Base-by-base conservation (phyloP, 352 stramenopile species). In the Globisporangium nodosum region DNA sequence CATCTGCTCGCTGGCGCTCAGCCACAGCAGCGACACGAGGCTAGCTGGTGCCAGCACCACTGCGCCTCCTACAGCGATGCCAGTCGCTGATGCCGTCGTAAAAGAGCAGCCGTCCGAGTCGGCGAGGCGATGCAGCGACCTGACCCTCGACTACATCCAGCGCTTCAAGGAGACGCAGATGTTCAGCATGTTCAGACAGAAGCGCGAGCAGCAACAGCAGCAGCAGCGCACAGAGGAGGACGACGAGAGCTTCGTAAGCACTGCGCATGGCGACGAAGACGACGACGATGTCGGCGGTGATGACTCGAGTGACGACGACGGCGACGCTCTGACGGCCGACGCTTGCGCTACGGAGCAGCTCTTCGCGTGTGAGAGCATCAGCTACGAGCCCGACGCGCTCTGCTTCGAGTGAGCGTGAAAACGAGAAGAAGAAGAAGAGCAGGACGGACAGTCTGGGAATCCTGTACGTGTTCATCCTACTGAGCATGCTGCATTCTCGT, bases 131-230 rank as follows among this genome's bases (percentile, higher is more conserved):
- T 86, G 64, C 35, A 85, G 78, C 53, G 71, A 83, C 24, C 71
- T 79, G 43, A 71, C 84, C 11, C 62, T 61, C 2, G 77, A 87
- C 33, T 91, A 87, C 49, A 76, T 91, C 30, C 66, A 63, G 7
- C 68, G 78, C 3, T 88, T 93, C 48, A 78, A 85, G 48, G 70
- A 82, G 48, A 93, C 84, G 18, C 84, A 93, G 69, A 93, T 93
- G 84, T 93, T 89, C 58, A 90, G 77, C 55, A 84, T 86, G 67
- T 88, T 88, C 48, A 67, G 60, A 13, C 46, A 86, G 3, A 65
- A 82, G 30, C 57, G 56, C 3, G 63, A 87, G 52, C 37, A 42
- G 37, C 37, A 16, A 18, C 40, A 87, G 42, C 60, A 72, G 15
- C 51, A 68, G 35, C 58, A 53, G 7, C 64, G 76, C 5, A 63